Evolutionary conservation across 2,329 filamentous ascomycete genomes (phyloP).

Genomic region (Nectriaceae sp.): DNA sequence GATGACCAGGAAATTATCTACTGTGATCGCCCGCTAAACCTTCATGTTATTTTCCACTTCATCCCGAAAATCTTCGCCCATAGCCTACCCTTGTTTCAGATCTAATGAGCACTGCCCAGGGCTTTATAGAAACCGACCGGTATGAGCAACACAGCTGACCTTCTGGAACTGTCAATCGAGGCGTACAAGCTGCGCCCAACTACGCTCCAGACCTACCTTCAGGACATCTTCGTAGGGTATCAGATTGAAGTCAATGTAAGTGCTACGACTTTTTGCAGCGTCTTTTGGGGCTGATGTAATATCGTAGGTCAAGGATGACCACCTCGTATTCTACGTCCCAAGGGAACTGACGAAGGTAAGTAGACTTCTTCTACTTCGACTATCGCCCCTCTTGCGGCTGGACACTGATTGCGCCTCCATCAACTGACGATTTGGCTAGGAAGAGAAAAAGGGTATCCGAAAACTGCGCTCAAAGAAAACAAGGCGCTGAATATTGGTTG

Average conservation of each 20-base stretch:
- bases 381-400: no score
- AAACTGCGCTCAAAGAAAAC: no score
- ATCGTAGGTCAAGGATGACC: not conserved
- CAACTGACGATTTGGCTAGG: no score
- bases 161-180: not conserved
- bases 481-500: no score
- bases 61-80: no score
- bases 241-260: constrained; percentile 11
- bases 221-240: constrained; percentile 2
- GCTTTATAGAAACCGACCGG: not conserved
- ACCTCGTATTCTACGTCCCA: constrained; percentile 6
- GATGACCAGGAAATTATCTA: not conserved
- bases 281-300: no score
- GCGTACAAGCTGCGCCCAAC: constrained; percentile 10
- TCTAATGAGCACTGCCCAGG: not conserved
- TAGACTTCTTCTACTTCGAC: not conserved
- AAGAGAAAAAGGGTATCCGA: no score
- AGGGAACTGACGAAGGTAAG: constrained; percentile 1
- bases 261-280: not conserved
- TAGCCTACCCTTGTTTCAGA: not conserved
- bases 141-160: not conserved
- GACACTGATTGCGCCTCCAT: no score
- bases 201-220: not conserved
- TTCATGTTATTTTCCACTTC: no score
- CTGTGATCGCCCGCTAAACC: no score